phyloP scores from a whole-genome alignment of 768 basidiomycete genomes.

The Neoboletus subvelutipes region DNA sequence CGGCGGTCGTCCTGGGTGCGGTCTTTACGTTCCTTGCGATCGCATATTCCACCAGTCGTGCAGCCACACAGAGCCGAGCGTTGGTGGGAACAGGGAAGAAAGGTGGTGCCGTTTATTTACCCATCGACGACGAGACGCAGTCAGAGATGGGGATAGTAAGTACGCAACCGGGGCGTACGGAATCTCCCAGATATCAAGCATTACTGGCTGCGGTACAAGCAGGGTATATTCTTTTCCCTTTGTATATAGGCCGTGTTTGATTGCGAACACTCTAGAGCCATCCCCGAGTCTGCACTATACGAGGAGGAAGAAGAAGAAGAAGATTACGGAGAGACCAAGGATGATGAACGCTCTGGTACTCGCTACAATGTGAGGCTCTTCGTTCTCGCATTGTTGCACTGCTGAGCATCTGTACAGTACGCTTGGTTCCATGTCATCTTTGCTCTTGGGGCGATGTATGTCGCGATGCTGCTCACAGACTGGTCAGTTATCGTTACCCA shows the following conservation, averaged over 20 bases:
- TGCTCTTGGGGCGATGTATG: constrained; percentile 94
- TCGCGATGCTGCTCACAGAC: constrained; percentile 94
- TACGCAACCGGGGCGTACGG: constrained; percentile 79
- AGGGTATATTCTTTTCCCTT: constrained; percentile 53
- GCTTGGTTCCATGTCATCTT: constrained; percentile 99
- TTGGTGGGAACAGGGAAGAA: constrained; percentile 74
- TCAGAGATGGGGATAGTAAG: constrained; percentile 77
- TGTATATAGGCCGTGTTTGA: not conserved
- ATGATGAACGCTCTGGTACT: constrained; percentile 92
- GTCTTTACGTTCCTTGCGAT: constrained; percentile 97
- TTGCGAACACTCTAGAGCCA: constrained; percentile 51
- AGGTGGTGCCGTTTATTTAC: constrained; percentile 61
- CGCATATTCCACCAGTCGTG: constrained; percentile 94
- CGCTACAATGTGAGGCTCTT: constrained; percentile 79
- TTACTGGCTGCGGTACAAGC: constrained; percentile 94
- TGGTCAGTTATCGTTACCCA: constrained; percentile 58
- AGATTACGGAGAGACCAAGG: constrained; percentile 68
- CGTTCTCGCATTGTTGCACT: not conserved
- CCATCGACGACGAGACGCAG: constrained; percentile 52
- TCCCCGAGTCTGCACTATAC: constrained; percentile 87
- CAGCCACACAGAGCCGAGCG: constrained; percentile 93
- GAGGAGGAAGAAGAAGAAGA: constrained; percentile 81
- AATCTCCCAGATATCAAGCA: constrained; percentile 91
- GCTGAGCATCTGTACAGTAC: constrained; percentile 54
- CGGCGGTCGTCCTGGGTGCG: constrained; percentile 87